phyloP scores from a whole-genome alignment of 768 basidiomycete genomes.

The Leccinum boreale region DNA sequence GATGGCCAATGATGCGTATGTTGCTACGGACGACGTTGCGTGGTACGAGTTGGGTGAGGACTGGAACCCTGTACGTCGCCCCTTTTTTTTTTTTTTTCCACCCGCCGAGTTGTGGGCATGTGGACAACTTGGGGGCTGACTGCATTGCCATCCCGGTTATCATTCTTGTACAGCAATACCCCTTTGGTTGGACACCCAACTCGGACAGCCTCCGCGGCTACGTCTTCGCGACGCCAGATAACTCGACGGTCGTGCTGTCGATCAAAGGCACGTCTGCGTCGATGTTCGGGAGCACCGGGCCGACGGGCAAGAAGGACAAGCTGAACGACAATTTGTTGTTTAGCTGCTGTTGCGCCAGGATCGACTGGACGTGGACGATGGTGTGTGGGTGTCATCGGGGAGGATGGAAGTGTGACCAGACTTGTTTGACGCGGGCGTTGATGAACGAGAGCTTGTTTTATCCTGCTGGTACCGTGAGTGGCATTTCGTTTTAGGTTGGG shows the following conservation, averaged over 20 bases:
- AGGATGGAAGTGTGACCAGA: constrained; percentile 77
- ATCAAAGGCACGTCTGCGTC: constrained; percentile 94
- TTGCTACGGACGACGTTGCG: constrained; percentile 49
- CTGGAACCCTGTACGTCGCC: constrained; percentile 54
- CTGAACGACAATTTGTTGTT: constrained; percentile 92
- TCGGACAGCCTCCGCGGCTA: constrained; percentile 88
- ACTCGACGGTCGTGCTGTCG: constrained; percentile 79
- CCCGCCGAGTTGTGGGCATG: neutral
- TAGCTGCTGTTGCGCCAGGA: constrained; percentile 89
- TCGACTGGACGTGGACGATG: constrained; percentile 91
- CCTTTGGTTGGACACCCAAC: constrained; percentile 91
- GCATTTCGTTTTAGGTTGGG: neutral
- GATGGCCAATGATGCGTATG: constrained; percentile 94
- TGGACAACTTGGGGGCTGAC: neutral
- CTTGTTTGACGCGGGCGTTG: constrained; percentile 74
- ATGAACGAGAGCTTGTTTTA: constrained; percentile 85
- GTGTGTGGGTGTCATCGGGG: constrained; percentile 88
- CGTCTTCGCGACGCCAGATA: constrained; percentile 82
- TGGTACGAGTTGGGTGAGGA: constrained; percentile 77
- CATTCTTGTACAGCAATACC: constrained; percentile 38
- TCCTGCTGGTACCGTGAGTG: constrained; percentile 78
- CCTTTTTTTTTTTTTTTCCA: neutral
- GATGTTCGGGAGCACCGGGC: constrained; percentile 68
- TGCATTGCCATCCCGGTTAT: neutral
- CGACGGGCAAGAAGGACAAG: constrained; percentile 89